These are phyloP conservation scores for Penicillium sp. DNA, from an alignment of 2,329 filamentous ascomycete species.

Conservation along the genomic window DNA sequence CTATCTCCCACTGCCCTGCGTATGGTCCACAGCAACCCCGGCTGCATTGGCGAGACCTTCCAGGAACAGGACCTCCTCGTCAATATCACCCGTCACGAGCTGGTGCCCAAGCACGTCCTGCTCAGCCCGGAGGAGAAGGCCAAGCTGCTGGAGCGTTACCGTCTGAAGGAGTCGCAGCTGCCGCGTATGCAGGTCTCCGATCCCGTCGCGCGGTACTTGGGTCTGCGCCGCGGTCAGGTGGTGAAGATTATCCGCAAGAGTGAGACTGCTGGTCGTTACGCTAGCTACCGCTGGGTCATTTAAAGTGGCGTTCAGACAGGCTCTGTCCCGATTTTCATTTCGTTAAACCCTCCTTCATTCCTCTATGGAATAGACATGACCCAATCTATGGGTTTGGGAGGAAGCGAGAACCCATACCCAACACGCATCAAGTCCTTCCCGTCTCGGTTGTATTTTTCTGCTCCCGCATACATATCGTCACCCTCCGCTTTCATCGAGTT, in stretches of 20 bases:
- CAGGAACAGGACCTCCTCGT: conserved; percentile 93
- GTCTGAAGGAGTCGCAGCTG: conserved; percentile 95
- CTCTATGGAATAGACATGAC: neutral
- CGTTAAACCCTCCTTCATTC: neutral
- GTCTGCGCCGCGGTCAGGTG: conserved; percentile 86
- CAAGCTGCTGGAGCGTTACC: conserved; percentile 82
- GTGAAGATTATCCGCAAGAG: conserved; percentile 97
- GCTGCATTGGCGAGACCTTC: conserved; percentile 88
- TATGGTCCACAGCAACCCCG: conserved; percentile 75
- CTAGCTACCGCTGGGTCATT: conserved; percentile 79
- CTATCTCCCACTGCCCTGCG: conserved; percentile 87
- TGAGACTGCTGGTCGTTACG: conserved; percentile 94
- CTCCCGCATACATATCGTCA: neutral
- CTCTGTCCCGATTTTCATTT: neutral
- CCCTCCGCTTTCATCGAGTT: neutral
- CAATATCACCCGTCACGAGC: conserved; percentile 97
- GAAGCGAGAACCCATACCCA: conserved; percentile 13
- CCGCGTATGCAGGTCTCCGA: conserved; percentile 89
- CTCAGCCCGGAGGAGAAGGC: conserved; percentile 88
- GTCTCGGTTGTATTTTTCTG: conserved; percentile 8
- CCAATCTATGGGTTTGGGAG: neutral
- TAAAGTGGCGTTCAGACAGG: conserved; percentile 26
- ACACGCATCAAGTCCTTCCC: conserved; percentile 17
- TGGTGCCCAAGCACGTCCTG: conserved; percentile 90
- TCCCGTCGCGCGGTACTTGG: conserved; percentile 89